Evolutionary conservation across 2,329 filamentous ascomycete species (phyloP), one percentile per base, ranked within the genome.

Genomic region (Fusarium verticillioides): DNA sequence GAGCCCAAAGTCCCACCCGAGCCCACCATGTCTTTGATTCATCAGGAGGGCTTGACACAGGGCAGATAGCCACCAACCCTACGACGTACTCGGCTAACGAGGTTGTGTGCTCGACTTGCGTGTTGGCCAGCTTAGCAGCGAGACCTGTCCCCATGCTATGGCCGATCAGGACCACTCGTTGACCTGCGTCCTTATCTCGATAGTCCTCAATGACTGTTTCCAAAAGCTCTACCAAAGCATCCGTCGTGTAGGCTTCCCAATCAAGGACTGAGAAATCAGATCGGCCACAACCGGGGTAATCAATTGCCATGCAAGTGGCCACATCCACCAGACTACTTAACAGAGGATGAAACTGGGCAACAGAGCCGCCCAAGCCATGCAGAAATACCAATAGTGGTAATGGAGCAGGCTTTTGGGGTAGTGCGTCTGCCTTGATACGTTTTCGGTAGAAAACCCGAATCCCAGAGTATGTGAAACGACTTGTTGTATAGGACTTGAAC

Each of bases 131-230:
- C 21, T 92, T 84, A 32, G 93, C 91, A 10, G 92, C 90, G 26
- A 98, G 84, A 7, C 93, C 93, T 66, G 93, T 95, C 11, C 96
- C 96, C 89, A 98, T 93, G 80, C 94, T 97, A 79, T 99, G 96
- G 4, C 92, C 94, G 66, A 98, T 89, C 36, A 98, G 82, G 26
- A 98, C 88, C 19, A 97, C 88, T 7, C 90, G 89, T 80, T 97
- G 95, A 2, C 85, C 85, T 23, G 86, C 84, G 40, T 89, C 85
- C 47, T 87, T 87, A 73, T 93, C 90, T 44, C 92, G 89, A 78
- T 96, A 89, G 50, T 91, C 87, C 43, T 94, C 88, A 66, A 98
- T 95, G 37, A 94, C 89, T 3, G 86, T 87, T 63, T 91, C 91
- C 19, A 98, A 85, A 16, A 99, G 85, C 74, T 94, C 92, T 8